phyloP scores from a whole-genome alignment of 2,329 filamentous ascomycete species.

The Pseudogymnoascus sp. region DNA sequence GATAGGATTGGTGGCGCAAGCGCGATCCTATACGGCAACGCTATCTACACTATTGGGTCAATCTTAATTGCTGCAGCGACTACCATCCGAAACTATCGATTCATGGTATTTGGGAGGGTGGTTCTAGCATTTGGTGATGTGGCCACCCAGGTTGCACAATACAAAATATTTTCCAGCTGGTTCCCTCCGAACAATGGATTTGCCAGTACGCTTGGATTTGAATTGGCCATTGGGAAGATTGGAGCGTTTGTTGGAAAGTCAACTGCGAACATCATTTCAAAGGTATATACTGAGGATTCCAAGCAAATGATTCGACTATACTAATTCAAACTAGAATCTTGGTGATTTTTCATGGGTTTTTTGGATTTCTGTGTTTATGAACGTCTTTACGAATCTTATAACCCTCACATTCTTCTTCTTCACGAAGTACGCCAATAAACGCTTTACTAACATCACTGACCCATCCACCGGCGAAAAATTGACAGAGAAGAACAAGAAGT shows the following conservation, averaged over 20 bases:
- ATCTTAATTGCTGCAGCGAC: slow-evolving; percentile 53
- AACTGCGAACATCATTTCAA: slow-evolving; percentile 52
- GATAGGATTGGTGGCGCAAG: slow-evolving; percentile 52
- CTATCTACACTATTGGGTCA: slow-evolving; percentile 50
- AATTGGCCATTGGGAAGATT: slow-evolving; percentile 53
- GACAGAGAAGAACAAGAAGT: slow-evolving; percentile 52
- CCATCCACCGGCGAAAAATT: slow-evolving; percentile 51
- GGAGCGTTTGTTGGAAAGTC: slow-evolving; percentile 54
- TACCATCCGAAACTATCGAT: slow-evolving; percentile 46
- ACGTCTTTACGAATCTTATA: slow-evolving; percentile 52
- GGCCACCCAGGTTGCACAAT: slow-evolving; percentile 56
- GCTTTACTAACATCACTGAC: slow-evolving; percentile 42
- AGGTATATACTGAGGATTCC: slow-evolving; percentile 19
- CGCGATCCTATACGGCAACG: slow-evolving; percentile 54
- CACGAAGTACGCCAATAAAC: slow-evolving; percentile 41
- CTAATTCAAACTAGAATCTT: slow-evolving; percentile 33
- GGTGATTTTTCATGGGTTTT: slow-evolving; percentile 56
- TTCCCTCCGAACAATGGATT: slow-evolving; percentile 55
- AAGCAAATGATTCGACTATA: not conserved
- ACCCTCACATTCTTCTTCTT: slow-evolving; percentile 50
- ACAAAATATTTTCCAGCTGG: slow-evolving; percentile 59
- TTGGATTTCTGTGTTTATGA: slow-evolving; percentile 57
- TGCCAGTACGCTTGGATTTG: slow-evolving; percentile 53
- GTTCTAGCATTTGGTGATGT: slow-evolving; percentile 54
- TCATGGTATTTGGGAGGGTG: slow-evolving; percentile 52